A percentile compares a stretch with the other conserved stretches of the same genome.
Evolutionary conservation across 2,329 filamentous ascomycete species (phyloP).

Genomic region (Colletotrichum costaricense): DNA sequence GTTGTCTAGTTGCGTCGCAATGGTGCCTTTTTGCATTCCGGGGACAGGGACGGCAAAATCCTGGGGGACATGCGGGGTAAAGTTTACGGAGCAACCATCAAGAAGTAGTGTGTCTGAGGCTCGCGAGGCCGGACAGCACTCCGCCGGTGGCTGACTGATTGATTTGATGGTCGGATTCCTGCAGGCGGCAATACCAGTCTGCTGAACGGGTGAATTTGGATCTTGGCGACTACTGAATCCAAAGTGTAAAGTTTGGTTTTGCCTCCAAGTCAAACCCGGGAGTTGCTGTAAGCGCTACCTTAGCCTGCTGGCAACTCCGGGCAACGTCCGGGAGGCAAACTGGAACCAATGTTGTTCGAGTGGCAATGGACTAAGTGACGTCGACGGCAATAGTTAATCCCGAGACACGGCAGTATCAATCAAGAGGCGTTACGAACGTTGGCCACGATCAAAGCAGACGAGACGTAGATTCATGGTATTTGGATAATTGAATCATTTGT

Average conservation of each 20-base stretch:
- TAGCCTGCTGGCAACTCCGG: neutral
- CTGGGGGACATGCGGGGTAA: slow-evolving; percentile 24
- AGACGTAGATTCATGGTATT: neutral
- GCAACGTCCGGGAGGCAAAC: neutral
- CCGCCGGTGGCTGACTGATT: neutral
- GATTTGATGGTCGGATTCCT: neutral
- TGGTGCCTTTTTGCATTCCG: neutral
- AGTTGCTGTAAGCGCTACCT: neutral
- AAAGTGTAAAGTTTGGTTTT: neutral
- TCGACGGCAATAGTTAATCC: neutral
- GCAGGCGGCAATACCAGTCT: neutral
- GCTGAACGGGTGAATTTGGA: neutral
- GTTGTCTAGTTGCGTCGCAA: neutral
- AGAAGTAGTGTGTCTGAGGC: neutral
- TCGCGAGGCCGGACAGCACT: neutral
- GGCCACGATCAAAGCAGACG: neutral
- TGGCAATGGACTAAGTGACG: neutral
- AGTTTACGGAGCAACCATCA: neutral
- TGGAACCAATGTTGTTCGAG: neutral
- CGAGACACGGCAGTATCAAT: neutral
- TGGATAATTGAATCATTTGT: slow-evolving; percentile 18
- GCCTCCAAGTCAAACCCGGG: neutral
- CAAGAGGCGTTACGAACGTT: too few relatives aligned
- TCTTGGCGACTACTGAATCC: neutral
- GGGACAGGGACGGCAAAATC: neutral